Evolutionary conservation across 23 red algal species (phyloP).

Genomic region (Gracilariopsis chorda): DNA sequence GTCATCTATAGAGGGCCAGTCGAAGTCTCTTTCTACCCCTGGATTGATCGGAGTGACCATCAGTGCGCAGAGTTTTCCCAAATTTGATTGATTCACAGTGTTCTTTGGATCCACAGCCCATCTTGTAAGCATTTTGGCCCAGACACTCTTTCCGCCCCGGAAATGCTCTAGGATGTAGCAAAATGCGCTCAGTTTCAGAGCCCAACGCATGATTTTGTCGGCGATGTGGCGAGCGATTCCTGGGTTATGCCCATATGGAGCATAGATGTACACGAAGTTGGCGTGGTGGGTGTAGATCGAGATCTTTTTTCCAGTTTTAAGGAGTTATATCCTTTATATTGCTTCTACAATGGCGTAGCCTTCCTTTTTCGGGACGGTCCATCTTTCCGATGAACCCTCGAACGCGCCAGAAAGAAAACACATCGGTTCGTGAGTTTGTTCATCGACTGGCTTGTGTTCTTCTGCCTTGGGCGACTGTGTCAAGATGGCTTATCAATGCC

Average conservation of each 20-base stretch:
- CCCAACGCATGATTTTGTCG: background rate
- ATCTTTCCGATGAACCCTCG: background rate
- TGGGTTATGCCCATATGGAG: background rate
- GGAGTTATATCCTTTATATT: background rate
- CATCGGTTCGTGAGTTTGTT: background rate
- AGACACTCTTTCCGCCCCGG: background rate
- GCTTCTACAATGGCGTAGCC: background rate
- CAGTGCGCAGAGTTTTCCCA: background rate
- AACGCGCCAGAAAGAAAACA: background rate
- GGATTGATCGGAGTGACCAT: background rate
- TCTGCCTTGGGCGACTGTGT: background rate
- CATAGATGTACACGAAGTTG: background rate
- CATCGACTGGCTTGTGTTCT: background rate
- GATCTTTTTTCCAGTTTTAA: background rate
- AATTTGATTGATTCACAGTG: too few species aligned
- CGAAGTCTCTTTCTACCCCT: background rate
- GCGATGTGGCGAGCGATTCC: background rate
- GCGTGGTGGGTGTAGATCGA: slow-evolving; percentile 10
- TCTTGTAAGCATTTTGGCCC: background rate
- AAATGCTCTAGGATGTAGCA: background rate
- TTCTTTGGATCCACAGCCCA: background rate
- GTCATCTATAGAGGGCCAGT: background rate
- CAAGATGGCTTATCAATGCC: background rate
- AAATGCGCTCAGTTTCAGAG: background rate
- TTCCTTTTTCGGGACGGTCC: background rate